A percentile compares a stretch with the other conserved stretches of the same genome.
phyloP scores from a whole-genome alignment of 116 monocot genomes.

The Trichopus zeylanicus region DNA sequence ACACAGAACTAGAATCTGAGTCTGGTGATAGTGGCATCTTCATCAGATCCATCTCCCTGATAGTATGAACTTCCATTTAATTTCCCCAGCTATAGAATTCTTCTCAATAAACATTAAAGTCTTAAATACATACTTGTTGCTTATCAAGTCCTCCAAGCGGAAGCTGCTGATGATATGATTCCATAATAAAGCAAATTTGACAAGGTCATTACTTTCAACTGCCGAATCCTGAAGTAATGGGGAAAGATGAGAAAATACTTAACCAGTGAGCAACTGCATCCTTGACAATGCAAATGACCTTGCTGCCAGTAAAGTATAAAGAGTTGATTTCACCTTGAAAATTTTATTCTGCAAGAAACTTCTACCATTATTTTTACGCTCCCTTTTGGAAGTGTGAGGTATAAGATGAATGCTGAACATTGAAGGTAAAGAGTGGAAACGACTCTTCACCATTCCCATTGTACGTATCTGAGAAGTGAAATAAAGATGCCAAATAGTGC shows the following conservation, averaged over 20 bases:
- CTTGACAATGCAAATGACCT: not conserved
- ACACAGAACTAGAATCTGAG: slow-evolving; percentile 11
- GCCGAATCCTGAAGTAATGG: slow-evolving; percentile 23
- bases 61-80: not conserved
- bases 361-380: slow-evolving; percentile 19
- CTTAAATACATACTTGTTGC: slow-evolving; percentile 36
- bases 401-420: slow-evolving; percentile 57
- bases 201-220: slow-evolving; percentile 27
- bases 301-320: not conserved
- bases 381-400: slow-evolving; percentile 23
- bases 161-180: slow-evolving; percentile 68
- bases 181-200: slow-evolving; percentile 71
- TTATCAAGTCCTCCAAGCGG: slow-evolving; percentile 71
- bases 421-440: slow-evolving; percentile 55
- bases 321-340: slow-evolving; percentile 31
- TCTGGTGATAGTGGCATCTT: slow-evolving; percentile 43
- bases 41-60: slow-evolving; percentile 76
- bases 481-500: too few species aligned
- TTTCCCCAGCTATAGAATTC: not conserved
- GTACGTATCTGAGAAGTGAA: slow-evolving; percentile 50
- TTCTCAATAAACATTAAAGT: not conserved
- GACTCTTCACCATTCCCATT: slow-evolving; percentile 74
- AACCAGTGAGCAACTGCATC: too few species aligned
- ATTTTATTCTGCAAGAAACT: slow-evolving; percentile 29
- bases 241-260: not conserved